Base-by-base conservation (phyloP, 1,139 yeast species). In the Suhomyces coccinellae region DNA sequence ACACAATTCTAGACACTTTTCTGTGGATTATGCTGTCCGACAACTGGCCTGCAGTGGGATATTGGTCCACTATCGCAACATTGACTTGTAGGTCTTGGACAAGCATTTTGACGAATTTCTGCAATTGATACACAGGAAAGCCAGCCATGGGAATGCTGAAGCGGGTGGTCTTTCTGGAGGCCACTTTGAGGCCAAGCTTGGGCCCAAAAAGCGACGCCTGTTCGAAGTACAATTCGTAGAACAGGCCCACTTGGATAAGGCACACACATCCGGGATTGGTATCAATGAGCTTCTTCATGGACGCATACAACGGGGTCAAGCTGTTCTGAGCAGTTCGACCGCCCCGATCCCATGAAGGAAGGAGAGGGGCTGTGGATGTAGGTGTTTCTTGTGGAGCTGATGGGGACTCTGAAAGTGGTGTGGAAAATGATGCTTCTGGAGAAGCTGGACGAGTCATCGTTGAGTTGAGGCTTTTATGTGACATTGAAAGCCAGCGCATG, bases 151-250 rank as follows among this genome's bases (percentile, higher is more conserved):
- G 82, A 1, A 90, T 80, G 8, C 65, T 65, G 38, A 73, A 77
- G 43, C 66, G 69, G 31, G 65, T 71, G 32, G 79, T 77, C 51
- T 65, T 68, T 26, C 71, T 55, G 9, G 60, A 51, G 2, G 77
- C 74, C 12, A 74, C 74, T 47, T 71, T 60, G 26, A 93, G 66
- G 31, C 91, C 91, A 42, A 93, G 65, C 47, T 79, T 66, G 1
- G 87, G 85, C 0, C 89, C 96, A 61, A 77, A 84, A 33, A 73
- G 73, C 22, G 80, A 80, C 0, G 98, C 98, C 53, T 90, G 96
- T 40, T 90, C 91, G 57, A 87, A 89, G 59, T 91, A 91, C 7
- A 91, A 66, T 57, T 90, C 98, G 59, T 88, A 93, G 64, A 93
- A 93, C 31, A 95, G 81, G 0, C 97, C 67, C n/a, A 93, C 95